These are phyloP conservation scores for Ogataea zsoltii DNA, from an alignment of 805 yeast genomes.

Conservation along the genomic window DNA sequence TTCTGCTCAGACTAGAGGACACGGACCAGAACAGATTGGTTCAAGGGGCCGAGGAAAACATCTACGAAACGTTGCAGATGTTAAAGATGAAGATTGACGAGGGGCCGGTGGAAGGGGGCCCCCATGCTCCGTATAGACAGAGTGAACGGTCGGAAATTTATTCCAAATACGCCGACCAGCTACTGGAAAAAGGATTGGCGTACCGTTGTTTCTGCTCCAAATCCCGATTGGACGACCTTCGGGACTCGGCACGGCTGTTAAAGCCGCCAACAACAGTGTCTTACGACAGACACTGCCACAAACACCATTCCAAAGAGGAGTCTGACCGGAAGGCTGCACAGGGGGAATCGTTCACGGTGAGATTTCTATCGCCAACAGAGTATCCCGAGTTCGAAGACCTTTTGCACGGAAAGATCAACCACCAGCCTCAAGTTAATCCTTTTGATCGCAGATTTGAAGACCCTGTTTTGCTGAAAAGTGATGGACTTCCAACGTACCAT, in stretches of 20 bases:
- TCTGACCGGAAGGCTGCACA: slow-evolving; percentile 37
- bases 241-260: slow-evolving; percentile 71
- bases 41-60: slow-evolving; percentile 77
- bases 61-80: slow-evolving; percentile 77
- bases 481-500: slow-evolving; percentile 94
- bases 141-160: slow-evolving; percentile 76
- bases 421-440: slow-evolving; percentile 77
- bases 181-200: slow-evolving; percentile 70
- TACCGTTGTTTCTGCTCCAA: slow-evolving; percentile 86
- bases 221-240: slow-evolving; percentile 65
- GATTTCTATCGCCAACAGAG: slow-evolving; percentile 73
- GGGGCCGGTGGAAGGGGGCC: slow-evolving; percentile 75
- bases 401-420: slow-evolving; percentile 72
- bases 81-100: slow-evolving; percentile 77
- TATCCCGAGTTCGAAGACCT: slow-evolving; percentile 73
- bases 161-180: slow-evolving; percentile 50
- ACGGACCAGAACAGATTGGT: slow-evolving; percentile 85
- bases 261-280: slow-evolving; percentile 91
- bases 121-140: slow-evolving; percentile 86
- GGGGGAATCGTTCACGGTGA: slow-evolving; percentile 51
- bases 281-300: slow-evolving; percentile 80
- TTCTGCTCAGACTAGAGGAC: slow-evolving; percentile 83
- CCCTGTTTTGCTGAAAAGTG: slow-evolving; percentile 87
- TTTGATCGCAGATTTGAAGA: slow-evolving; percentile 83
- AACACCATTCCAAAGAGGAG: slow-evolving; percentile 42